These are phyloP conservation scores for Crithidia sp. DNA, from an alignment of 208 protist genomes.

Conservation along the genomic window DNA sequence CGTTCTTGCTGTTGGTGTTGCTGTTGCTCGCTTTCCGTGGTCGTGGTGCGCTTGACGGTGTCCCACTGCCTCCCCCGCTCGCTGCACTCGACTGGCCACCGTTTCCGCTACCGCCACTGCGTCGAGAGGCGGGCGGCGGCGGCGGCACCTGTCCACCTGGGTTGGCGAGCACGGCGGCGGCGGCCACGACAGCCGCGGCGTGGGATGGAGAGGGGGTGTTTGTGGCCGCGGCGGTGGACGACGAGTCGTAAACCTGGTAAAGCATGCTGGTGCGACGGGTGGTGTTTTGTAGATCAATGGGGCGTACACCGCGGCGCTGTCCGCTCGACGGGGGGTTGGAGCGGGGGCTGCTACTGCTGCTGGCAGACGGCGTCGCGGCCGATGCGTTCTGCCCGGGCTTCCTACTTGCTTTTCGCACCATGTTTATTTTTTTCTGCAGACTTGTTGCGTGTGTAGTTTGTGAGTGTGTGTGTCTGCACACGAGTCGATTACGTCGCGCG, in stretches of 20 bases:
- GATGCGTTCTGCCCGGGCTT: background rate
- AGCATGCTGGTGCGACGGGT: constrained; percentile 2
- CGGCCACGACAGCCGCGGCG: constrained; percentile 10
- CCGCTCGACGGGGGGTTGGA: background rate
- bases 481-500: no score
- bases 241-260: constrained; percentile 20
- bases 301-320: background rate
- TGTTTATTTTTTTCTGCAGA: background rate
- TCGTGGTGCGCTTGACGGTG: no score
- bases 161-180: constrained; percentile 17
- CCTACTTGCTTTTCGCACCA: constrained; percentile 15
- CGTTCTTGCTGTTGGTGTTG: background rate
- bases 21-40: no score
- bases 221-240: background rate
- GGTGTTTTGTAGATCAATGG: constrained; percentile 5
- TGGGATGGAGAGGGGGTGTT: constrained; percentile 8
- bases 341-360: background rate
- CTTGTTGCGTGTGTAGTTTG: no score
- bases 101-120: background rate
- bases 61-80: background rate
- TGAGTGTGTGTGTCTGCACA: no score
- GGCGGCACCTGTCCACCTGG: background rate
- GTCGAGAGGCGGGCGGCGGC: background rate
- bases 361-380: background rate
- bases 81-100: background rate